Base-by-base conservation (phyloP, 2,329 filamentous ascomycete genomes). In the Fusarium nematophilum region DNA sequence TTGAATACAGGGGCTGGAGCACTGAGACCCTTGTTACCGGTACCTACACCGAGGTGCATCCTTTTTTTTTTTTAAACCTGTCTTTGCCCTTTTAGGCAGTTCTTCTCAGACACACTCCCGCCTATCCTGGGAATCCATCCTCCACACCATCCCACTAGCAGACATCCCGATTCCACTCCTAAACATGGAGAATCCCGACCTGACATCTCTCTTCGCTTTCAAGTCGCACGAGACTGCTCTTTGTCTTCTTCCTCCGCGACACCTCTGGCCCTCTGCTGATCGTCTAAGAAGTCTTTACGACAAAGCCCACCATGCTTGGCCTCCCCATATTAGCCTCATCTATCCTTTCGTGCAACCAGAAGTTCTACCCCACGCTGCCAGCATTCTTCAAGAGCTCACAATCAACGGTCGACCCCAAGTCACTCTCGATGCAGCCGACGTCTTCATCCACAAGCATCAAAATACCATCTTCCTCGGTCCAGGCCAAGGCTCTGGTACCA, bases 291-390 rank as follows among this genome's bases (percentile, higher is more conserved):
- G 76, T n/a, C 74, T 86, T 10, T 87, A 90, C 72, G 88, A 90
- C 71, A 85, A 85, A 57, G 79, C 82, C 0, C 83, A 82, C 61
- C 76, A 76, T 21, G 84, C 79, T 72, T 90, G 88, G 88, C 86
- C 87, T 4, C 84, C 87, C 10, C 88, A 90, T 64, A 69, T 90
- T 65, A 90, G 90, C 62, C 72, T 90, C 21, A 65, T 89, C 17
- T 90, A 90, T 67, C 88, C 87, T 0, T 90, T 90, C 68, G 84
- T 89, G 6, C 69, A 73, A 3, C 73, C 78, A 0, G 78, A 83
- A 3, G 62, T 64, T 8, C 75, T 90, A 3, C 64, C 73, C 2
- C 64, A 69, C 15, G 84, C 82, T 2, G 74, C 75, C 2, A 69
- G 76, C 4, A 51, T 65, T 11, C 53, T 73, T 4, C 45, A 57